Evolutionary conservation across 805 yeast species (phyloP).

Genomic region (Candida morakotiae): DNA sequence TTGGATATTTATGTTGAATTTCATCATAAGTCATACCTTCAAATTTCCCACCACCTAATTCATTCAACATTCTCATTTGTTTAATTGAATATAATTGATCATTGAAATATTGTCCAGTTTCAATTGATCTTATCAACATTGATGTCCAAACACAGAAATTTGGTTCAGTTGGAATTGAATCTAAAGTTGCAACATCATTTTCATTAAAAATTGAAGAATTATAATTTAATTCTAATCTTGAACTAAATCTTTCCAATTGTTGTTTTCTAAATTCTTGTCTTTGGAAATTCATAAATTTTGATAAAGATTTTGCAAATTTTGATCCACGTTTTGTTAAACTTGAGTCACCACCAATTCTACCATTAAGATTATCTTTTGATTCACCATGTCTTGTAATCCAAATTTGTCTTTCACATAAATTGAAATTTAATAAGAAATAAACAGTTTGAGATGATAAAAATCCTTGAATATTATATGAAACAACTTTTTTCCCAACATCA

Average conservation of each 20-base stretch:
- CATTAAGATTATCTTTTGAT: slow-evolving; percentile 76
- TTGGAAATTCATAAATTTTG: slow-evolving; percentile 69
- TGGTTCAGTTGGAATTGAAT: slow-evolving; percentile 50
- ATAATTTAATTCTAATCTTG: slow-evolving; percentile 42
- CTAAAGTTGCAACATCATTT: slow-evolving; percentile 14
- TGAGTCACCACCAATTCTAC: slow-evolving; percentile 92
- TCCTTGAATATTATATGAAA: slow-evolving; percentile 82
- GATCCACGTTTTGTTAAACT: slow-evolving; percentile 73
- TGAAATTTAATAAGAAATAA: slow-evolving; percentile 84
- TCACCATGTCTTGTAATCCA: slow-evolving; percentile 97
- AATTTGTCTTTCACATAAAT: slow-evolving; percentile 82
- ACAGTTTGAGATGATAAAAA: slow-evolving; percentile 91
- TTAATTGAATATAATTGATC: slow-evolving; percentile 73
- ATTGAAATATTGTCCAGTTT: slow-evolving; percentile 73
- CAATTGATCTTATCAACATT: slow-evolving; percentile 73
- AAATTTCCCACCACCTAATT: slow-evolving; percentile 86
- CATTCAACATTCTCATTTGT: slow-evolving; percentile 91
- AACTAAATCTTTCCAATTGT: slow-evolving; percentile 53
- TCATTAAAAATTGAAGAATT: slow-evolving; percentile 24
- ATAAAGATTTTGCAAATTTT: slow-evolving; percentile 67
- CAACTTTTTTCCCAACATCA: slow-evolving; percentile 91
- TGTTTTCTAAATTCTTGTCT: slow-evolving; percentile 61
- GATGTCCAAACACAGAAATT: slow-evolving; percentile 91
- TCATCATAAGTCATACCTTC: slow-evolving; percentile 93
- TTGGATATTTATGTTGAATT: slow-evolving; percentile 67